Conservation (phyloP, 228 moss, liverwort and hornwort species). For the Sphagnum magellanicum region DNA sequence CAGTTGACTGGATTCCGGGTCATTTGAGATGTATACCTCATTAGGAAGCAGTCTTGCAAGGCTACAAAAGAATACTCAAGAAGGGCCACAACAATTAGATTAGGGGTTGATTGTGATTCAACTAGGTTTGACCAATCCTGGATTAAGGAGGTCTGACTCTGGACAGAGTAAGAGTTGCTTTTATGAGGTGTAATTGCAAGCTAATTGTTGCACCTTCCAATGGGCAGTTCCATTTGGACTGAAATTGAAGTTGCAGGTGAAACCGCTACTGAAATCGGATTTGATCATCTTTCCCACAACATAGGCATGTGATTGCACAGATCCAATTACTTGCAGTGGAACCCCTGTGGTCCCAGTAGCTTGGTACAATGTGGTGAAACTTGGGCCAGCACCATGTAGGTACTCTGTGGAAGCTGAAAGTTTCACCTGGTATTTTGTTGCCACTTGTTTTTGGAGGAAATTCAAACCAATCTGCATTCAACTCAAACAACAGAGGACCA, state of each 20-base stretch:
- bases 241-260: conserved; percentile 53
- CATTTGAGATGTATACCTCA: no score
- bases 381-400: conserved; percentile 78
- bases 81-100: no score
- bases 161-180: no score
- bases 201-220: conserved; percentile 51
- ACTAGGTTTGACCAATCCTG: no score
- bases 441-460: no score
- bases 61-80: no score
- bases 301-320: conserved; percentile 42
- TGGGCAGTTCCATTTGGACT: conserved; percentile 23
- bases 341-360: conserved; percentile 30
- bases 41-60: no score
- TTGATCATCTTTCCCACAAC: conserved; percentile 71
- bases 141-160: no score
- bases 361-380: conserved; percentile 42
- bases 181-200: conserved; percentile 14
- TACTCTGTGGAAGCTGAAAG: conserved; percentile 44
- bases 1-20: no score
- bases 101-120: no score
- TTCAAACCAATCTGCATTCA: no score
- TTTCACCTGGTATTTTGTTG: not conserved
- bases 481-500: no score
- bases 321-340: conserved; percentile 39
- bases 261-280: conserved; percentile 45